These are phyloP conservation scores for Monosporascus cannonballus DNA, from an alignment of 2,329 filamentous ascomycete species.

Conservation along the genomic window DNA sequence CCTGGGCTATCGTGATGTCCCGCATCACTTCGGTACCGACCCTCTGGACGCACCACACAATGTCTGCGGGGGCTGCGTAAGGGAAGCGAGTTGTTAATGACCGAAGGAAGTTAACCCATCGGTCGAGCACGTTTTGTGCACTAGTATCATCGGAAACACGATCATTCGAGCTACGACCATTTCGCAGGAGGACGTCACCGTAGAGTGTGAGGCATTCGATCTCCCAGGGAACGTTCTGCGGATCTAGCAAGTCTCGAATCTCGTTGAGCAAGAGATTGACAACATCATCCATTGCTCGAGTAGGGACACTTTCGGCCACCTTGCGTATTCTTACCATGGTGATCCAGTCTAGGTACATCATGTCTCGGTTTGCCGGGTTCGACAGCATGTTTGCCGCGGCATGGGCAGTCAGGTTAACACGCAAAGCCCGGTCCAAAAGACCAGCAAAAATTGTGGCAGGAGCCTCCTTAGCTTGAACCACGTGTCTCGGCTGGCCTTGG, in stretches of 20 bases:
- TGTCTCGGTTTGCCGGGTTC: conserved; percentile 80
- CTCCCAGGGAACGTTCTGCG: conserved; percentile 60
- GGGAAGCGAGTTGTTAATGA: conserved; percentile 67
- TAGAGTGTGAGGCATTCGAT: conserved; percentile 56
- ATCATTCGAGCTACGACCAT: conserved; percentile 34
- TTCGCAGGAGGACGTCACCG: conserved; percentile 47
- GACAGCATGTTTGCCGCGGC: conserved; percentile 90
- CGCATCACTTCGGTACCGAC: conserved; percentile 72
- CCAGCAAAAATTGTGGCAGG: conserved; percentile 86
- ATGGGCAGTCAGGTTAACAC: conserved; percentile 90
- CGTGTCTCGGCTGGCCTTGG: conserved; percentile 75
- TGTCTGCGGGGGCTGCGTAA: conserved; percentile 63
- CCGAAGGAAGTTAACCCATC: conserved; percentile 69
- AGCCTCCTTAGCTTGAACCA: conserved; percentile 78
- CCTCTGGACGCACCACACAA: conserved; percentile 71
- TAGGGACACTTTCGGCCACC: conserved; percentile 57
- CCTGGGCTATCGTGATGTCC: conserved; percentile 73
- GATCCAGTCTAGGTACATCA: conserved; percentile 94
- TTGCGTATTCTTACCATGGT: conserved; percentile 57
- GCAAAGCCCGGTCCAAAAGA: conserved; percentile 76
- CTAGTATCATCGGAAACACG: conserved; percentile 31
- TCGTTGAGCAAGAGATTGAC: conserved; percentile 58
- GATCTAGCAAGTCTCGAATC: conserved; percentile 64
- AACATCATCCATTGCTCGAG: conserved; percentile 59
- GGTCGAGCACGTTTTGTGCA: conserved; percentile 65